A percentile compares a stretch with the other conserved stretches of the same genome.
Evolutionary conservation across 306 rosid genomes (phyloP).

Genomic region (Lathyrus tuberosus): DNA sequence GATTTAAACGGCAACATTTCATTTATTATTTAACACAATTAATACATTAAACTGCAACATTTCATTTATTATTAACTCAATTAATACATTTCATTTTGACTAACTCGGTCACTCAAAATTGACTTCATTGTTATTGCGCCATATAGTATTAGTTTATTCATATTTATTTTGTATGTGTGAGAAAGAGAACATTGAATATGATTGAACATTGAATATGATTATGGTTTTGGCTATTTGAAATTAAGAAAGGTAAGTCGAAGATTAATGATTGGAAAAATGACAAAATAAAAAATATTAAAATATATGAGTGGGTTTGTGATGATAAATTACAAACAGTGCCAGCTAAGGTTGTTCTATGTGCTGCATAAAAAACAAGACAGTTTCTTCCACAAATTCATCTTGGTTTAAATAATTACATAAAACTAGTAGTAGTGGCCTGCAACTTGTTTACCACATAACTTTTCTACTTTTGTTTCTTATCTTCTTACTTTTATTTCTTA

Average conservation of each 20-base stretch:
- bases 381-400: slow-evolving; percentile 8
- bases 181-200: too few species aligned
- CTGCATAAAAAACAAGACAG: slow-evolving; percentile 43
- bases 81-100: too few species aligned
- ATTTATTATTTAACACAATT: too few species aligned
- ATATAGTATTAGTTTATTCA: too few species aligned
- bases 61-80: too few species aligned
- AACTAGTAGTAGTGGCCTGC: not conserved
- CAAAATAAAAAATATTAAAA: slow-evolving; percentile 37
- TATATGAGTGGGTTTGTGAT: slow-evolving; percentile 50
- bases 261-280: slow-evolving; percentile 9
- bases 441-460: too few species aligned
- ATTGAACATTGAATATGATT: slow-evolving; percentile 30
- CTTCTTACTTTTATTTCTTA: not conserved
- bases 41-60: too few species aligned
- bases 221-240: slow-evolving; percentile 43
- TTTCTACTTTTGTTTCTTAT: too few species aligned
- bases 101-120: too few species aligned
- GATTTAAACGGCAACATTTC: too few species aligned
- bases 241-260: slow-evolving; percentile 74
- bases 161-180: not conserved
- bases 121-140: too few species aligned
- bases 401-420: not conserved
- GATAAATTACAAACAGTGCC: slow-evolving; percentile 58
- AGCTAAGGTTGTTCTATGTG: slow-evolving; percentile 53